phyloP scores from a whole-genome alignment of 2,329 filamentous ascomycete genomes.

The Metarhizium album region DNA sequence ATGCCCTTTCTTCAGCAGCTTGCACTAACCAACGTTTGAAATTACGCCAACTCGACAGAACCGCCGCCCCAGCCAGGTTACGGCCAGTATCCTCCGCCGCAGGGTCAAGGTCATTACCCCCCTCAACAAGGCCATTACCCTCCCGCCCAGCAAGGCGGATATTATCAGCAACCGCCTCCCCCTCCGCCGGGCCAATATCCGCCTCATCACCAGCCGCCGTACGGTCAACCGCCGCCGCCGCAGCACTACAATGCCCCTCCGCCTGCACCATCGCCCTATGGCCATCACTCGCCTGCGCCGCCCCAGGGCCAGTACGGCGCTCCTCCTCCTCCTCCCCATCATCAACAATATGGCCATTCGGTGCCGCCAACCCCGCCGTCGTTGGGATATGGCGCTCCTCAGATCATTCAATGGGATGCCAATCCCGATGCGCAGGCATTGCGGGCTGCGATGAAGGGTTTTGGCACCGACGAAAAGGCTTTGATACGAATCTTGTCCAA shows the following conservation, averaged over 20 bases:
- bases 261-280: slow-evolving; percentile 13
- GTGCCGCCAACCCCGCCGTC: slow-evolving; percentile 53
- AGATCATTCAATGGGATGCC: slow-evolving; percentile 59
- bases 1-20: background rate
- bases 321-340: slow-evolving; percentile 25
- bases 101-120: slow-evolving; percentile 13
- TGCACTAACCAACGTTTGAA: background rate
- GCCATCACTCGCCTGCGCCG: slow-evolving; percentile 10
- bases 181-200: slow-evolving; percentile 10
- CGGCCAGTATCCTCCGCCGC: slow-evolving; percentile 16
- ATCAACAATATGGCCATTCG: slow-evolving; percentile 23
- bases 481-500: slow-evolving; percentile 60
- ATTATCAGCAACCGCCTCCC: slow-evolving; percentile 19
- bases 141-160: slow-evolving; percentile 18
- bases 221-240: slow-evolving; percentile 11
- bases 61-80: slow-evolving; percentile 23
- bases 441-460: slow-evolving; percentile 81
- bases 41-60: slow-evolving; percentile 15
- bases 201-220: slow-evolving; percentile 13
- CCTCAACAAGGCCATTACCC: slow-evolving; percentile 24
- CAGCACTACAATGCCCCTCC: slow-evolving; percentile 20
- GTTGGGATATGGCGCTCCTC: slow-evolving; percentile 62
- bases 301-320: slow-evolving; percentile 19
- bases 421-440: slow-evolving; percentile 58
- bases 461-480: slow-evolving; percentile 75